These are phyloP conservation scores for Gardenia jasminoides DNA, from an alignment of 257 asterid species.

Conservation along the genomic window DNA sequence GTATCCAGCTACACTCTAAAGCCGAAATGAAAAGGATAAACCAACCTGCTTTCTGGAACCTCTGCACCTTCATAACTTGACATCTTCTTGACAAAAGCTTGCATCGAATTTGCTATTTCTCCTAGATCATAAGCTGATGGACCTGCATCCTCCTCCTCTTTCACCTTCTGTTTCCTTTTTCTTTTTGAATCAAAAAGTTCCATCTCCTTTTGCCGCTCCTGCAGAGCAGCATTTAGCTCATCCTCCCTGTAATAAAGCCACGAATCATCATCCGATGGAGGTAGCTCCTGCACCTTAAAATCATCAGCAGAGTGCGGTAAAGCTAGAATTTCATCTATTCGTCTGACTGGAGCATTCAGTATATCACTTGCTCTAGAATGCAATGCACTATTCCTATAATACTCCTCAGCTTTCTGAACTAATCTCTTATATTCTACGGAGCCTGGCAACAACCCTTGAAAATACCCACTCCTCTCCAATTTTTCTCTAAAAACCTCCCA, in stretches of 20 bases:
- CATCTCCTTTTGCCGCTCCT: conserved; percentile 91
- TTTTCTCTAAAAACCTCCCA: conserved; percentile 80
- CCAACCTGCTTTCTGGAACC: conserved; percentile 72
- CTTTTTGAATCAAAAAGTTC: conserved; percentile 56
- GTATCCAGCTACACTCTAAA: neutral
- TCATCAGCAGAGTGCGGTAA: conserved; percentile 64
- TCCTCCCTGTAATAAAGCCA: conserved; percentile 94
- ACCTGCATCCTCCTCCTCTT: conserved; percentile 51
- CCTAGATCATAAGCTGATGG: conserved; percentile 65
- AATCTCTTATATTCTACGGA: conserved; percentile 66
- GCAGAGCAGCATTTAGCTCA: conserved; percentile 76
- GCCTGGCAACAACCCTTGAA: conserved; percentile 76
- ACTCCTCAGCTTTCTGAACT: conserved; percentile 74
- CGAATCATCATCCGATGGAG: conserved; percentile 88
- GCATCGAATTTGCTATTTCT: conserved; percentile 83
- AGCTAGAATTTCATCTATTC: conserved; percentile 79
- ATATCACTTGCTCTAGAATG: conserved; percentile 66
- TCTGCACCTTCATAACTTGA: conserved; percentile 94
- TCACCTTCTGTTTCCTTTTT: conserved; percentile 56
- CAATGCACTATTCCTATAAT: conserved; percentile 58
- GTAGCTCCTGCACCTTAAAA: conserved; percentile 62
- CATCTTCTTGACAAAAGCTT: conserved; percentile 62
- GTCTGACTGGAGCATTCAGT: conserved; percentile 66
- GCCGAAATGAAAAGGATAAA: neutral
- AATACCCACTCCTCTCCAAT: conserved; percentile 70